Evolutionary conservation across 169 alveolate species (phyloP), one percentile per base, ranked within the genome.

Genomic region (Eimeria falciformis): DNA sequence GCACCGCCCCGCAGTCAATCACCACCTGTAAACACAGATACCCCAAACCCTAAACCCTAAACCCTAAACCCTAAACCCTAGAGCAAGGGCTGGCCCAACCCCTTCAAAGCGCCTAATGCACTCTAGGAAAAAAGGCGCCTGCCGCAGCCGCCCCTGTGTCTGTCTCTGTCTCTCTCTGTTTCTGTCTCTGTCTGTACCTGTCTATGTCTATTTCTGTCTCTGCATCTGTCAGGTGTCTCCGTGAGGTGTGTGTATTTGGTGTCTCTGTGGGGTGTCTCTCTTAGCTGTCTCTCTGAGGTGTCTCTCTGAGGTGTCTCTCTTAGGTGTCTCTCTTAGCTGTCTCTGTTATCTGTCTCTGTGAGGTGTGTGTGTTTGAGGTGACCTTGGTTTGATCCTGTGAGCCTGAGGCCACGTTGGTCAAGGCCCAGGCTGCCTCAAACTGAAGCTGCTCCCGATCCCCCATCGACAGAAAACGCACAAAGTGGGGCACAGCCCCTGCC

Each of bases 361-460:
- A 45, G 77, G 77, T 71, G 14, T 71, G 40, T 25, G 56, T 25
- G 14, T 71, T 33, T n/a, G 56, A 56, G 56, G 18, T 12, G 50
- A 56, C 93, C 90, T 79, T 75, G 25, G 99, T 98, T 82, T 98
- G 99, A 83, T 97, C 98, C 55, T 97, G 97, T n/a, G 98, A 96
- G 27, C 99, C 99, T 53, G 99, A 96, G 6, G 99, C 99, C 33
- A 98, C 97, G 93, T 98, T 98, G 12, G 99, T 98, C 79, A 98
- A 95, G 23, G 99, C 99, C 96, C 96, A 94, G 9, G 96, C 96
- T 17, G 95, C 95, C 93, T 98, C 99, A 93, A 98, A 98, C 95
- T 98, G 99, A 75, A 98, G 95, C 77, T 98, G 98, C 1, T 99
- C 99, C 37, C 97, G 97, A 88, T 97, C 98, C 53, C 90, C 89